phyloP scores from a whole-genome alignment of 176 grass and related monocot genomes.

The Elymus sibiricus region DNA sequence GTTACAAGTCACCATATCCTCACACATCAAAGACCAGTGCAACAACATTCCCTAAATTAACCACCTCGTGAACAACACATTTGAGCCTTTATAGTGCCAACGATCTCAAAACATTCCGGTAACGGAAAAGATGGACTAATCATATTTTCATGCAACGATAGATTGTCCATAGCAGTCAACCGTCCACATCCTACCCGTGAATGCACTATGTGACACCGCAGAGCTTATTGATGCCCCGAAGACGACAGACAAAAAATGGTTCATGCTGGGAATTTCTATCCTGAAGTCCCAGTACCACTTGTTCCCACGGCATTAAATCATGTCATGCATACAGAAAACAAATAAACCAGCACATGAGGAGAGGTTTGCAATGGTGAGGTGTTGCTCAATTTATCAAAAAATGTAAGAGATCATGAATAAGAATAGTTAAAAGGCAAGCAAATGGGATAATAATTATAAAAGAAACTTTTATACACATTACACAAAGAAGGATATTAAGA shows the following conservation, averaged over 20 bases:
- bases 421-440: too few species aligned
- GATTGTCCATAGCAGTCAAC: not conserved
- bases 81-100: not conserved
- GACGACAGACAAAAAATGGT: not conserved
- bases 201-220: not conserved
- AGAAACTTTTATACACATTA: too few species aligned
- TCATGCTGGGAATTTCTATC: not conserved
- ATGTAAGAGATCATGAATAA: too few species aligned
- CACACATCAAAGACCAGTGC: not conserved
- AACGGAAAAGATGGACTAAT: not conserved
- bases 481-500: too few species aligned
- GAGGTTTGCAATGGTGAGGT: not conserved
- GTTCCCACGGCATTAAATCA: not conserved
- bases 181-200: not conserved
- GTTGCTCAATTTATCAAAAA: not conserved
- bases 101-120: not conserved
- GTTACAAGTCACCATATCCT: not conserved
- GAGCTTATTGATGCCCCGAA: not conserved
- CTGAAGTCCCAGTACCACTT: not conserved
- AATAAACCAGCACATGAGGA: not conserved
- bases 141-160: not conserved
- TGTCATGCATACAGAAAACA: not conserved
- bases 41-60: not conserved
- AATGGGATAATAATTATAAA: too few species aligned
- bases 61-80: not conserved